Evolutionary conservation across 371 early-diverging fungal genomes (phyloP).

Genomic region (Funneliformis caledonium): DNA sequence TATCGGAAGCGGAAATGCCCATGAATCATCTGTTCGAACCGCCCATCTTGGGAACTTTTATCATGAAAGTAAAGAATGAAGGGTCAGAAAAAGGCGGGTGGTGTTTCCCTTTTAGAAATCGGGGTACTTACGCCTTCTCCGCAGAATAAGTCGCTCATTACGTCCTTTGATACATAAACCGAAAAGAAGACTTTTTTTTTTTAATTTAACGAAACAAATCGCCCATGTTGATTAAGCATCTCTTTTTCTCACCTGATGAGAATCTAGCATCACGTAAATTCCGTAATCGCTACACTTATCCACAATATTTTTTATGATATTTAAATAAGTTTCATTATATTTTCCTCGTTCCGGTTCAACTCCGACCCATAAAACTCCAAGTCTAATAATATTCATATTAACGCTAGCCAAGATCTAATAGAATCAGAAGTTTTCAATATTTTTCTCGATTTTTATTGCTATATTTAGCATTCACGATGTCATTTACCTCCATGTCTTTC

Average conservation of each 20-base stretch:
- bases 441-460: background rate
- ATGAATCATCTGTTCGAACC: background rate
- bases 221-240: no score
- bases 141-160: background rate
- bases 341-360: slow-evolving; percentile 4
- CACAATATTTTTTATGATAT: background rate
- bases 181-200: background rate
- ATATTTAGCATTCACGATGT: background rate
- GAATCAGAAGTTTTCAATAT: background rate
- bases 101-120: background rate
- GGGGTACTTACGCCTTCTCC: slow-evolving; percentile 3
- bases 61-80: background rate
- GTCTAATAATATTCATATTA: slow-evolving; percentile 13
- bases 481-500: background rate
- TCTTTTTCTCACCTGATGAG: background rate
- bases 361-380: slow-evolving; percentile 4
- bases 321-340: slow-evolving; percentile 17
- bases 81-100: background rate
- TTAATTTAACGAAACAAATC: no score
- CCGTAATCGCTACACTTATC: background rate
- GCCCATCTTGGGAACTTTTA: slow-evolving; percentile 11
- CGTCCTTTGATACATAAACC: background rate
- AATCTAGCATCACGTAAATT: slow-evolving; percentile 2
- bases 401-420: background rate
- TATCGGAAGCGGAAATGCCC: background rate